Percentiles rank a stretch among this genome's conserved stretches.
Conservation (phyloP, 192 early-diverging fungal genomes). For the Oehlia diaphana region DNA sequence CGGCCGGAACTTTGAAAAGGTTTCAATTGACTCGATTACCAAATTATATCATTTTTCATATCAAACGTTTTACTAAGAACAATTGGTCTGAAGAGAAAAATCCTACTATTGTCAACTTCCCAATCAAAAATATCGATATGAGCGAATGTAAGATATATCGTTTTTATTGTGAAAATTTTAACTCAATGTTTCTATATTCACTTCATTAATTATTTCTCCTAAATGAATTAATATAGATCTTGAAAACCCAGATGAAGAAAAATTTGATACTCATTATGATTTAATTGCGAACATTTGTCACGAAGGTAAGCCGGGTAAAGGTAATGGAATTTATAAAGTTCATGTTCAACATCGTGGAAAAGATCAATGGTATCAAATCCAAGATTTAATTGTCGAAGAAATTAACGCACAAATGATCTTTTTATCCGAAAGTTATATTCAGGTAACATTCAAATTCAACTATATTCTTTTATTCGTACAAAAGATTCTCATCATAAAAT, state of each 20-base stretch:
- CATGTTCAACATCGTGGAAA: conserved; percentile 74
- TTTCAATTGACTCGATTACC: conserved; percentile 80
- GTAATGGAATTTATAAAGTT: conserved; percentile 75
- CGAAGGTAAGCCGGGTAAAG: conserved; percentile 70
- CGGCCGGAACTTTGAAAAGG: conserved; percentile 56
- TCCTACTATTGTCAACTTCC: conserved; percentile 95
- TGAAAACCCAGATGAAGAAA: conserved; percentile 46
- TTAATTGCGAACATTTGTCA: conserved; percentile 91
- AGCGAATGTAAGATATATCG: conserved; percentile 61
- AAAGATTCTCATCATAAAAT: background rate
- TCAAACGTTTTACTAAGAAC: conserved; percentile 88
- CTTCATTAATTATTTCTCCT: background rate
- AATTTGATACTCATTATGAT: conserved; percentile 66
- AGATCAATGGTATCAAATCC: conserved; percentile 94
- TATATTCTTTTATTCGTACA: background rate
- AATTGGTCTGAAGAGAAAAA: conserved; percentile 88
- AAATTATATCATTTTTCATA: conserved; percentile 84
- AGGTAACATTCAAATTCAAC: conserved; percentile 51
- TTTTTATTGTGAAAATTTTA: background rate
- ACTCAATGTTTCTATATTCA: background rate
- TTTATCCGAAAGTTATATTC: conserved; percentile 88
- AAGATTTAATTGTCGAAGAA: conserved; percentile 90
- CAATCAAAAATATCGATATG: conserved; percentile 85
- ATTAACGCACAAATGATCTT: conserved; percentile 95
- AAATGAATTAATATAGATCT: conserved; percentile 24